Evolutionary conservation across 192 early-diverging fungal genomes (phyloP).

Genomic region (Coemansia sp.): DNA sequence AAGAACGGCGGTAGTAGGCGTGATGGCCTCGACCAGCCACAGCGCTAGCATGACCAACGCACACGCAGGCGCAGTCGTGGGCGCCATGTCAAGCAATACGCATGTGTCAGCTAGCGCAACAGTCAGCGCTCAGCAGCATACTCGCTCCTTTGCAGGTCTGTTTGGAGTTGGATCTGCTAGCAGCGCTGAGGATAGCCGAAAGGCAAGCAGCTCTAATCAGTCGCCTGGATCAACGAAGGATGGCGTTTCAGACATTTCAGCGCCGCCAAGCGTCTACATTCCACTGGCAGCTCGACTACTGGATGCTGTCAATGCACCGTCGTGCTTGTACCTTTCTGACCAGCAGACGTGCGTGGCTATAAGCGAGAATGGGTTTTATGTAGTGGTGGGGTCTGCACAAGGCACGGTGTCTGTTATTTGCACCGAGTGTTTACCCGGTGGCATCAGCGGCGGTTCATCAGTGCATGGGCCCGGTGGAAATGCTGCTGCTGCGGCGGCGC

Average conservation of each 20-base stretch:
- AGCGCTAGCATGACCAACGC: conserved; percentile 43
- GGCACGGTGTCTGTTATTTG: conserved; percentile 27
- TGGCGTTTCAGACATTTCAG: conserved; percentile 8
- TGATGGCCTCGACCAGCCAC: conserved; percentile 9
- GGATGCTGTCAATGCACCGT: conserved; percentile 25
- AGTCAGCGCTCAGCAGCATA: background rate
- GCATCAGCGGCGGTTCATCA: conserved; percentile 4
- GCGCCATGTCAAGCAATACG: conserved; percentile 28
- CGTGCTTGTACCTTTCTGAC: conserved; percentile 28
- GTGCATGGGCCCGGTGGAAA: background rate
- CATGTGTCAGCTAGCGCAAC: background rate
- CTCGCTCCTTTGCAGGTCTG: conserved; percentile 29
- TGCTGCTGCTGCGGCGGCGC: conserved; percentile 11
- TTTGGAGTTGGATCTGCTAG: conserved; percentile 22
- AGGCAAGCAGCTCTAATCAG: background rate
- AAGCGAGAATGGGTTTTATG: conserved; percentile 13
- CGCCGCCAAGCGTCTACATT: conserved; percentile 30
- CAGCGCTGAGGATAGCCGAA: background rate
- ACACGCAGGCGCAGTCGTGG: conserved; percentile 40
- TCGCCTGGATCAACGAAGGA: background rate
- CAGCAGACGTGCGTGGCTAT: conserved; percentile 31
- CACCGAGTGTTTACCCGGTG: background rate
- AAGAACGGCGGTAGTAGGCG: conserved; percentile 1
- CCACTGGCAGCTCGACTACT: conserved; percentile 43
- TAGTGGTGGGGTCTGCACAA: conserved; percentile 28